Evolutionary conservation across 768 basidiomycete genomes (phyloP).

Genomic region (Tricholoma hemisulphureum): DNA sequence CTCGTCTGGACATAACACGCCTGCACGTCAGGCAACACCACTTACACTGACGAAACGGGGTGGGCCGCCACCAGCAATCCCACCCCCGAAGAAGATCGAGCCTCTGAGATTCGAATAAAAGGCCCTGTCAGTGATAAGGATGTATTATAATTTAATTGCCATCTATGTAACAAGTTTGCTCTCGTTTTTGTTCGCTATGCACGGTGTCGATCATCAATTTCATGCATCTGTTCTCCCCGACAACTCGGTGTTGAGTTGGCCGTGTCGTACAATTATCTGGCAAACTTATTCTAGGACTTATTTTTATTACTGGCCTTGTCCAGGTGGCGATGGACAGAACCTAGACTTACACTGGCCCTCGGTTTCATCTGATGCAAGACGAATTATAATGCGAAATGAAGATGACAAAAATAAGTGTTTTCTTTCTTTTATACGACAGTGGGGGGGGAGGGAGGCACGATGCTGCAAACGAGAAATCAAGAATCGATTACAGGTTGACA

Average conservation of each 20-base stretch:
- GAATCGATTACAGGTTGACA: not conserved
- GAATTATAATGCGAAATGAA: too few relatives aligned
- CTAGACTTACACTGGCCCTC: too few relatives aligned
- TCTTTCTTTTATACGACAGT: too few relatives aligned
- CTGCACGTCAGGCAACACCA: constrained; percentile 19
- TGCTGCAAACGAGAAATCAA: not conserved
- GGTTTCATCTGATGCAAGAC: too few relatives aligned
- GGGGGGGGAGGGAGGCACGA: too few relatives aligned
- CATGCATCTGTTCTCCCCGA: not conserved
- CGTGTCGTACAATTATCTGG: too few relatives aligned
- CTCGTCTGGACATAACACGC: constrained; percentile 27
- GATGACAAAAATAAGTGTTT: too few relatives aligned
- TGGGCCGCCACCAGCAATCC: constrained; percentile 32
- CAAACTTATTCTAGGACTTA: too few relatives aligned
- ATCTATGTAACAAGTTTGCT: not conserved
- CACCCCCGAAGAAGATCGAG: constrained; percentile 43
- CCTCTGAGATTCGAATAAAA: constrained; percentile 40
- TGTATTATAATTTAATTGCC: constrained; percentile 7
- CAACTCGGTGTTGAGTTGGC: too few relatives aligned
- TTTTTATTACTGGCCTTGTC: too few relatives aligned
- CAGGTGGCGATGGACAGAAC: too few relatives aligned
- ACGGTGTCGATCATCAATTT: not conserved
- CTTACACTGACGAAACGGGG: constrained; percentile 22
- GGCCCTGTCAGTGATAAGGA: not conserved
- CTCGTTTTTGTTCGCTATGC: not conserved